Evolutionary conservation across 1,284 basidiomycete species (phyloP), one percentile per base, ranked within the genome.

Genomic region (Coriolopsis trogii): DNA sequence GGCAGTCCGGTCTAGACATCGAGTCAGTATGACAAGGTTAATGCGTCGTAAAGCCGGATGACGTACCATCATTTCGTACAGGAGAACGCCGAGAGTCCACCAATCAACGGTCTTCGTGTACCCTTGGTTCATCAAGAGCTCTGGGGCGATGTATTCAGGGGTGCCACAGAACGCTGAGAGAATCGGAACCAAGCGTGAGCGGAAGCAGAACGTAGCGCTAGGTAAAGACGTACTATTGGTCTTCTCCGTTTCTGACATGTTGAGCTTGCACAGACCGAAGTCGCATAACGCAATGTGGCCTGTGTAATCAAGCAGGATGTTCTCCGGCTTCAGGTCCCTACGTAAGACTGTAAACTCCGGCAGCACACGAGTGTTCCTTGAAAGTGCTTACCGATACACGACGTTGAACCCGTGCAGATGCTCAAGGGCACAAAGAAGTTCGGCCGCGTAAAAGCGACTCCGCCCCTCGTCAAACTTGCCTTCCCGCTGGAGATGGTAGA

Each of bases 91-190:
- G 1, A 99, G 81, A 1, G 96, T 99, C 96, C 96, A 99, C 96
- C 96, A 99, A 70, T 99, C 96, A 20, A 99, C 95, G 0, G 94
- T 96, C 75, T 98, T 98, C 26, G 95, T 98, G 73, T 99, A 99
- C 3, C 96, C 96, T 67, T 98, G 95, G 54, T 91, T 96, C 56
- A 97, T 89, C 26, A 99, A 76, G 30, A 99, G 80, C 67, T 99
- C 96, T 0, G 96, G 96, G 2, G 94, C 94, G 58, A 95, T 92
- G 70, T 99, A 99, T 71, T 99, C 96, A 3, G 96, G 96, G 4
- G 96, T 99, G n/a, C 96, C 96, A 67, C 96, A 99, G 79, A 99
- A 99, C 3, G 96, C 93, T 95, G 60, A 29, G 16, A 30, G 18
- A 45, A 41, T 41, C 39, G 46, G 34, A n/a, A n/a, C n/a, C 50